Evolutionary conservation across 2,329 filamentous ascomycete genomes (phyloP).

Genomic region (Dactylellina cionopaga): DNA sequence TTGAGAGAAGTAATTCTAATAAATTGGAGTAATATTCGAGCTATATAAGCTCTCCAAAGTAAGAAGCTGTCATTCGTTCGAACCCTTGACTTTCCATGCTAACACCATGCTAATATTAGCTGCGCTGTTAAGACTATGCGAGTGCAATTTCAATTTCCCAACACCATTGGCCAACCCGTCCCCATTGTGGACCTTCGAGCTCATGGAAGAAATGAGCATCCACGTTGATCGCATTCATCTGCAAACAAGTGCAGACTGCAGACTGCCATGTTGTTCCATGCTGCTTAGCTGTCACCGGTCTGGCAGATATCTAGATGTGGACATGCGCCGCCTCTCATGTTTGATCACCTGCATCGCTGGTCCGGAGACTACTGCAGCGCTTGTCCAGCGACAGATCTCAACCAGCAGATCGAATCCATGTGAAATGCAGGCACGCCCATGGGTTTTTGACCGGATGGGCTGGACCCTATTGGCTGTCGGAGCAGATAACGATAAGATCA

Average conservation of each 20-base stretch:
- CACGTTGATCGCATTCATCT: constrained; percentile 12
- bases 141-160: constrained; percentile 29
- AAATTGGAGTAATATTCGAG: constrained; percentile 25
- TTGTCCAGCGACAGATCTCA: constrained; percentile 8
- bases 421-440: constrained; percentile 8
- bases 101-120: constrained; percentile 44
- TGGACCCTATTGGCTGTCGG: constrained; percentile 25
- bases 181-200: no score
- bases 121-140: constrained; percentile 27
- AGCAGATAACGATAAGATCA: constrained; percentile 47
- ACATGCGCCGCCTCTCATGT: not conserved
- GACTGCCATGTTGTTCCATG: constrained; percentile 10
- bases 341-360: constrained; percentile 6
- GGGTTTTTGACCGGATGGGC: constrained; percentile 17
- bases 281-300: constrained; percentile 8
- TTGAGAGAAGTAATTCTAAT: constrained; percentile 35
- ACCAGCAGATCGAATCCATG: constrained; percentile 6
- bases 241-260: constrained; percentile 29
- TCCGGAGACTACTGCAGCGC: no score
- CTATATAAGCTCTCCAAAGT: no score
- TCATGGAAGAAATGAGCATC: constrained; percentile 24
- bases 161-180: constrained; percentile 3
- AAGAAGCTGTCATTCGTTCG: constrained; percentile 42
- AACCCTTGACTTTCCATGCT: constrained; percentile 18
- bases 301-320: not conserved